Conservation (phyloP, 495 filamentous ascomycete species). For the Halenospora varia region DNA sequence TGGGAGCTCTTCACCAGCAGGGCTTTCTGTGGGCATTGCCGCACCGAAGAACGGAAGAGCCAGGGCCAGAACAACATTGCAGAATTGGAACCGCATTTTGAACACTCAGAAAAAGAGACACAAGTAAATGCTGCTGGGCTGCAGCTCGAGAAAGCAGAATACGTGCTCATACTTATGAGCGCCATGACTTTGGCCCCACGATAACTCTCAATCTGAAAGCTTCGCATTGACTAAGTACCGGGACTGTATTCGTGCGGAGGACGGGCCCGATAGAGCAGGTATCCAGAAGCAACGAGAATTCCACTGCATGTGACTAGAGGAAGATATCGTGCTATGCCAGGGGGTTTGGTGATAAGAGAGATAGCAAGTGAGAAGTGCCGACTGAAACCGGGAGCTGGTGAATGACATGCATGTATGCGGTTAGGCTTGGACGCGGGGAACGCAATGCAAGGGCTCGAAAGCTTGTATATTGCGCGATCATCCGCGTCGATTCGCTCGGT, state of each 20-base stretch:
- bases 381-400: background rate
- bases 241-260: background rate
- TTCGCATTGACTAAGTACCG: background rate
- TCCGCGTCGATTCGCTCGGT: too few species aligned
- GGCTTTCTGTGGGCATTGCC: conserved; percentile 4
- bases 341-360: background rate
- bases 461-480: background rate
- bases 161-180: background rate
- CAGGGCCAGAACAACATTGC: background rate
- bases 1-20: background rate
- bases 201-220: background rate
- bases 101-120: conserved; percentile 1
- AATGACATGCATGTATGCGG: background rate
- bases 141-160: background rate
- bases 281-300: background rate
- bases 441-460: background rate
- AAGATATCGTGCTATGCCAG: background rate
- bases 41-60: conserved; percentile 1
- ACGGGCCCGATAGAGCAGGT: background rate
- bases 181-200: background rate
- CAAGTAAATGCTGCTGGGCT: background rate
- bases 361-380: background rate
- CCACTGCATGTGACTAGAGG: background rate
- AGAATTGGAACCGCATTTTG: conserved; percentile 15
- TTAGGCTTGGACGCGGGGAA: background rate